A percentile compares a stretch with the other conserved stretches of the same genome.
These are phyloP conservation scores for Bipolaris sorokiniana DNA, from an alignment of 2,329 filamentous ascomycete genomes.

Conservation along the genomic window DNA sequence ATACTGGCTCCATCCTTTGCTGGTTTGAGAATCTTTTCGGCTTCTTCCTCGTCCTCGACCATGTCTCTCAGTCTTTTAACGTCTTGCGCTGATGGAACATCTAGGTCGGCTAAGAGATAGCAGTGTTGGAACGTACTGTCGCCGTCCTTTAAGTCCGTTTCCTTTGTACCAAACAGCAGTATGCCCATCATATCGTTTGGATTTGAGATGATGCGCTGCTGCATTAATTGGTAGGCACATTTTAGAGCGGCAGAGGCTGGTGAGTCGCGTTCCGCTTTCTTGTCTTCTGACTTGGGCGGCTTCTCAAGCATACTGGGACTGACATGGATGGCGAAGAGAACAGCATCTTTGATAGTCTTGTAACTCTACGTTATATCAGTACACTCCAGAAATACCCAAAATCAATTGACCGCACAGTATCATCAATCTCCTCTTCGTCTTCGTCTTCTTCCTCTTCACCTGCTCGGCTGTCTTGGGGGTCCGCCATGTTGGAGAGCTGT, in stretches of 20 bases:
- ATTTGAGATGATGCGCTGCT: conserved; percentile 96
- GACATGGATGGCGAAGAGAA: conserved; percentile 93
- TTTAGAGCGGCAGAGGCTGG: conserved; percentile 84
- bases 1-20: conserved; percentile 75
- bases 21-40: conserved; percentile 71
- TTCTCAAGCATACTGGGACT: conserved; percentile 82
- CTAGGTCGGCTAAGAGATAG: conserved; percentile 87
- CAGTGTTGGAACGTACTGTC: conserved; percentile 82
- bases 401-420: conserved; percentile 57
- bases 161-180: conserved; percentile 85
- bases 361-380: conserved; percentile 64
- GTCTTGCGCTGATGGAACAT: conserved; percentile 84
- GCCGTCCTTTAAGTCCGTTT: conserved; percentile 59
- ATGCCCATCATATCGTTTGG: conserved; percentile 98
- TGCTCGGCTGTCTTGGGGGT: conserved; percentile 37
- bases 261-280: conserved; percentile 79
- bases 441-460: conserved; percentile 71
- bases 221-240: conserved; percentile 94
- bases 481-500: conserved; percentile 34
- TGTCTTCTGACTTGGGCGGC: conserved; percentile 66
- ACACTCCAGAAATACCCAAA: neutral
- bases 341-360: conserved; percentile 93
- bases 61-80: conserved; percentile 79
- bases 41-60: conserved; percentile 78
- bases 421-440: conserved; percentile 72